Percentiles rank a stretch among this genome's conserved stretches.
phyloP scores from a whole-genome alignment of 2,329 filamentous ascomycete species.

The Amesomyces nigricolor region DNA sequence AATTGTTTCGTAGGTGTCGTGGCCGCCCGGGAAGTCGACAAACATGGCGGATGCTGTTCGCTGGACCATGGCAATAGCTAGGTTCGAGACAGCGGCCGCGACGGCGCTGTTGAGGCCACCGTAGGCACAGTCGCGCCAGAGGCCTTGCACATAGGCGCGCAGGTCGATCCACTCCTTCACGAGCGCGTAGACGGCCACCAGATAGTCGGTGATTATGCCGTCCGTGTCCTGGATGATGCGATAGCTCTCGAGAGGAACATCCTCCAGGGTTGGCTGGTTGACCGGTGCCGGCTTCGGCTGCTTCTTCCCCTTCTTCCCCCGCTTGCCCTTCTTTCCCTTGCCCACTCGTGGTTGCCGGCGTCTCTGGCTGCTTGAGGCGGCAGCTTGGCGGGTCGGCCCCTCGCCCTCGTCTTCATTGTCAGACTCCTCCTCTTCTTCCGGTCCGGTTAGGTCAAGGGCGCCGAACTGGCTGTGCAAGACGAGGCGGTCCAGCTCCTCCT shows the following conservation, averaged over 20 bases:
- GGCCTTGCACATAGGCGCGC: slow-evolving; percentile 35
- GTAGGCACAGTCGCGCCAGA: slow-evolving; percentile 43
- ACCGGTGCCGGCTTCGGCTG: not conserved
- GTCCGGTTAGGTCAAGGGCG: slow-evolving; percentile 23
- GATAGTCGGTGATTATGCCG: slow-evolving; percentile 36
- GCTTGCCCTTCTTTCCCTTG: slow-evolving; percentile 20
- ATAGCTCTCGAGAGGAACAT: slow-evolving; percentile 41
- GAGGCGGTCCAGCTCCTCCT: slow-evolving; percentile 23
- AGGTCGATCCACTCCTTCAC: slow-evolving; percentile 35
- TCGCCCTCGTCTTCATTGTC: not conserved
- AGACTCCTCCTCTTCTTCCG: slow-evolving; percentile 17
- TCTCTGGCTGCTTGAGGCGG: not conserved
- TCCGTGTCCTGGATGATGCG: slow-evolving; percentile 37
- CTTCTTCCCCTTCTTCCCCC: slow-evolving; percentile 24
- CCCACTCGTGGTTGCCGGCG: slow-evolving; percentile 20
- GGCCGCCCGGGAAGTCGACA: slow-evolving; percentile 39
- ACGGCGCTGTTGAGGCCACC: slow-evolving; percentile 40
- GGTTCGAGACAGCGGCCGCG: slow-evolving; percentile 39
- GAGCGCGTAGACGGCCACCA: slow-evolving; percentile 39
- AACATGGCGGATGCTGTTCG: slow-evolving; percentile 36
- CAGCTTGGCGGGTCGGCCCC: not conserved
- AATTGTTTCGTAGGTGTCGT: slow-evolving; percentile 39
- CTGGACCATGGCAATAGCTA: slow-evolving; percentile 39
- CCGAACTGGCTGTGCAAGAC: slow-evolving; percentile 31
- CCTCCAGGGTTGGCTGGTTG: slow-evolving; percentile 28